Conservation (phyloP, 1,284 basidiomycete genomes). For the Anthracocystis walkeri region DNA sequence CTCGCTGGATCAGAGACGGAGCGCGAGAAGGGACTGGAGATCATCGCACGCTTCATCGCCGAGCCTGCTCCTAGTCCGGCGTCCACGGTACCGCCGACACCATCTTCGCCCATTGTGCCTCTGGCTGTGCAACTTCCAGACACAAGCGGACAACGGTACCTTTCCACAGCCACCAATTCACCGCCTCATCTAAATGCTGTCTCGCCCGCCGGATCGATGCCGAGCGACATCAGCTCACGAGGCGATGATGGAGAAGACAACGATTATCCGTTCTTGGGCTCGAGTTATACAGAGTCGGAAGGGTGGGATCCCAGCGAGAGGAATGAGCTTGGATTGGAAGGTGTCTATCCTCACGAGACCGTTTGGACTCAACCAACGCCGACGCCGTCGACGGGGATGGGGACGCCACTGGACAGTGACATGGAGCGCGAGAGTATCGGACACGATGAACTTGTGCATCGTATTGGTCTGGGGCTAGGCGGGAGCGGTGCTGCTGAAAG, state of each 20-base stretch:
- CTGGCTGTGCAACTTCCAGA: conserved; percentile 29
- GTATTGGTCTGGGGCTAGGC: conserved; percentile 26
- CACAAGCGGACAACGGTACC: conserved; percentile 4
- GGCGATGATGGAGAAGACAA: conserved; percentile 38
- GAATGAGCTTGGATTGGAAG: conserved; percentile 48
- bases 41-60: conserved; percentile 61
- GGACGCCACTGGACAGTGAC: conserved; percentile 41
- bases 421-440: conserved; percentile 16
- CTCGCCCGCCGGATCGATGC: conserved; percentile 58
- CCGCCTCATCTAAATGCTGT: conserved; percentile 50
- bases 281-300: conserved; percentile 31
- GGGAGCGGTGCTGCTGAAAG: background rate
- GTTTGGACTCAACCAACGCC: conserved; percentile 41
- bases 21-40: conserved; percentile 64
- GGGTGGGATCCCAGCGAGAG: conserved; percentile 26
- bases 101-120: conserved; percentile 7
- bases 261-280: conserved; percentile 30
- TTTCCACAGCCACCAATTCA: conserved; percentile 18
- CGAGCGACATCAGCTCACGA: conserved; percentile 46
- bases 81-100: conserved; percentile 28
- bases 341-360: conserved; percentile 50
- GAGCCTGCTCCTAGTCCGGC: conserved; percentile 20
- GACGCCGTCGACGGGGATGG: conserved; percentile 40
- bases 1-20: conserved; percentile 59
- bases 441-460: conserved; percentile 22